Conservation (phyloP, 1,139 yeast species). For the Hyphopichia wangnamkhiaoensis region DNA sequence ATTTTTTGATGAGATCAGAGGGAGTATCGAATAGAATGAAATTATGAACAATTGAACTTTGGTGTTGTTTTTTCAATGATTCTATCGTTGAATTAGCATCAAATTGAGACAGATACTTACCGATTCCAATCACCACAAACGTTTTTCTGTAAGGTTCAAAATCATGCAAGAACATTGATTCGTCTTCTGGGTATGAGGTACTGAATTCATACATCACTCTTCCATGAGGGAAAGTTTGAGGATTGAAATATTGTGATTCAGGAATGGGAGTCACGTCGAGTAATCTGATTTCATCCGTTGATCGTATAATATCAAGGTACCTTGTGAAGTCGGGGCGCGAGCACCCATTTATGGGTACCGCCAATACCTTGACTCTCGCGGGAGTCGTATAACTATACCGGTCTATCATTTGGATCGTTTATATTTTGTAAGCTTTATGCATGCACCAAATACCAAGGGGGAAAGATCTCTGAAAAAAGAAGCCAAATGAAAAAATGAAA, state of each 20-base stretch:
- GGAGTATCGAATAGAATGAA: conserved; percentile 62
- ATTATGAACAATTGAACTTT: conserved; percentile 65
- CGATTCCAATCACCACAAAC: conserved; percentile 66
- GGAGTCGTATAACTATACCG: conserved; percentile 46
- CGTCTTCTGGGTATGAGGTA: conserved; percentile 52
- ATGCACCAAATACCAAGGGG: not conserved
- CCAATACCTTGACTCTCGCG: conserved; percentile 63
- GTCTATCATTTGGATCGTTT: conserved; percentile 14
- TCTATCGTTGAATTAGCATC: conserved; percentile 6
- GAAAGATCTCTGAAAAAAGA: too few species aligned
- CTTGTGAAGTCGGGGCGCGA: conserved; percentile 46
- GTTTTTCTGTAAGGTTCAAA: conserved; percentile 86
- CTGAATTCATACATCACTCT: conserved; percentile 60
- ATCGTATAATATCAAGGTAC: conserved; percentile 46
- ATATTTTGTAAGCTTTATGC: not conserved
- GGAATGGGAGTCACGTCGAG: conserved; percentile 72
- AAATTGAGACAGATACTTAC: conserved; percentile 30
- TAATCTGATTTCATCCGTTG: conserved; percentile 64
- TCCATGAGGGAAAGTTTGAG: conserved; percentile 84
- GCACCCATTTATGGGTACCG: conserved; percentile 72
- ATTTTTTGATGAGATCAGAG: conserved; percentile 13
- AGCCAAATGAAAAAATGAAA: too few species aligned
- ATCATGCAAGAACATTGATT: conserved; percentile 70
- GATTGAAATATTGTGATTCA: conserved; percentile 64
- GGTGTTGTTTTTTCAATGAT: conserved; percentile 35